Conservation (phyloP, 805 yeast species). For the Barnettozyma pratensis region DNA sequence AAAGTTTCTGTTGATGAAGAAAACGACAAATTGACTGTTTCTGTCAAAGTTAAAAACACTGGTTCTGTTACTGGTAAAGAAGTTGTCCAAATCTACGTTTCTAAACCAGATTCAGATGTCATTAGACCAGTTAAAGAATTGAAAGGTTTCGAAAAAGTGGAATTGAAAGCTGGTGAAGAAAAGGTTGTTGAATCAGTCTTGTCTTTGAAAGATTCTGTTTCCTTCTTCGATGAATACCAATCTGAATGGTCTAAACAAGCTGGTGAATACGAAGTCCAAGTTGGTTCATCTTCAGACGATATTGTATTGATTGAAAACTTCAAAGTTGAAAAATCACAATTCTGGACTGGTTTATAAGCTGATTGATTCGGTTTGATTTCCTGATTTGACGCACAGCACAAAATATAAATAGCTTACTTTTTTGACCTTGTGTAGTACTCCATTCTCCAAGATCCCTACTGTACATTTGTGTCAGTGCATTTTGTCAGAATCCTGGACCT, state of each 20-base stretch:
- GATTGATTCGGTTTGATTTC: not conserved
- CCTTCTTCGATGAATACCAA: slow-evolving; percentile 46
- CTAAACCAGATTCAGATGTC: slow-evolving; percentile 28
- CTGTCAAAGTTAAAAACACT: slow-evolving; percentile 40
- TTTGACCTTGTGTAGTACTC: not conserved
- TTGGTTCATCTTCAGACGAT: slow-evolving; percentile 36
- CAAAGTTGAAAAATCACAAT: slow-evolving; percentile 17
- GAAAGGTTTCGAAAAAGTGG: slow-evolving; percentile 50
- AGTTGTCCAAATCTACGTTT: slow-evolving; percentile 49
- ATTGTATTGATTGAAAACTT: slow-evolving; percentile 22
- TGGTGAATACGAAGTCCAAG: slow-evolving; percentile 44
- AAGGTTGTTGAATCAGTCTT: slow-evolving; percentile 31
- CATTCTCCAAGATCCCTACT: not conserved
- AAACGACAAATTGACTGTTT: slow-evolving; percentile 21
- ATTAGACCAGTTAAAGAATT: slow-evolving; percentile 55
- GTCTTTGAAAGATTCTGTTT: slow-evolving; percentile 41
- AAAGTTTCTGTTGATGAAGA: slow-evolving; percentile 27
- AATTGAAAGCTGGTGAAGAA: slow-evolving; percentile 38
- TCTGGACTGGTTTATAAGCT: slow-evolving; percentile 21
- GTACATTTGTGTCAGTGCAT: not conserved
- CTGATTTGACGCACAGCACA: no score
- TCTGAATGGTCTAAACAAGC: slow-evolving; percentile 46
- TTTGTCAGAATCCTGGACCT: no score
- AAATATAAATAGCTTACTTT: not conserved
- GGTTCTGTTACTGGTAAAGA: slow-evolving; percentile 47